These are phyloP conservation scores for Lasiodiplodia citricola DNA, from an alignment of 2,329 filamentous ascomycete genomes.

Conservation along the genomic window DNA sequence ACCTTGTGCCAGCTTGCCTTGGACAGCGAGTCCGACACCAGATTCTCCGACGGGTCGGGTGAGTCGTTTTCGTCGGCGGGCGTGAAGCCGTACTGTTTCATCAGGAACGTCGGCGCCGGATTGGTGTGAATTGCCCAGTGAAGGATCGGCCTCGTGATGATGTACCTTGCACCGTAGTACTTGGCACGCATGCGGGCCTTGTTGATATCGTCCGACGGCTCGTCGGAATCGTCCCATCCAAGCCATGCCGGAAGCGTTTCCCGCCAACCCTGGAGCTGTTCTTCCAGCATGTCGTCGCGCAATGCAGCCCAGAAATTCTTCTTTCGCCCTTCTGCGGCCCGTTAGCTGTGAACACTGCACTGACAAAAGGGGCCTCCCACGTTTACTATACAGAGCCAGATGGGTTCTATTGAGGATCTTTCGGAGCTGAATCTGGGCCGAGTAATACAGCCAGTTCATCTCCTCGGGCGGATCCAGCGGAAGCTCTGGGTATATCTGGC, in stretches of 20 bases:
- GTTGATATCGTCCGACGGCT: conserved; percentile 76
- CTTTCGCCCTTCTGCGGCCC: conserved; percentile 32
- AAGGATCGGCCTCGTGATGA: conserved; percentile 82
- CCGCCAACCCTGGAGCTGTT: conserved; percentile 51
- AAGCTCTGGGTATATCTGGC: conserved; percentile 52
- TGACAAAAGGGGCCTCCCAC: conserved; percentile 40
- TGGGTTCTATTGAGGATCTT: conserved; percentile 63
- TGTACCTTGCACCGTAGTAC: conserved; percentile 90
- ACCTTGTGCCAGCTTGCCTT: conserved; percentile 23
- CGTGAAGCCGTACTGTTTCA: conserved; percentile 27
- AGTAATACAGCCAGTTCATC: conserved; percentile 61
- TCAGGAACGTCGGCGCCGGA: conserved; percentile 39
- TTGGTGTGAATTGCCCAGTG: conserved; percentile 63
- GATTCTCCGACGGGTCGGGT: conserved; percentile 2
- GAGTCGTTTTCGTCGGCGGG: conserved; percentile 11
- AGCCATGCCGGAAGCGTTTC: conserved; percentile 56
- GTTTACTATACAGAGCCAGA: conserved; percentile 57
- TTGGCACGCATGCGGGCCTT: conserved; percentile 86
- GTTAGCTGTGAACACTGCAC: conserved; percentile 30
- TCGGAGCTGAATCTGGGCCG: conserved; percentile 65
- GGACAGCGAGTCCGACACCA: conserved; percentile 13
- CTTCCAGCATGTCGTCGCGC: conserved; percentile 51
- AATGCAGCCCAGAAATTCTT: conserved; percentile 41
- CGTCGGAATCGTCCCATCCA: conserved; percentile 70
- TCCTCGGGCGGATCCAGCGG: conserved; percentile 39